These are phyloP conservation scores for Aechmea fasciata DNA, from an alignment of 176 grass and related monocot genomes.

Conservation along the genomic window DNA sequence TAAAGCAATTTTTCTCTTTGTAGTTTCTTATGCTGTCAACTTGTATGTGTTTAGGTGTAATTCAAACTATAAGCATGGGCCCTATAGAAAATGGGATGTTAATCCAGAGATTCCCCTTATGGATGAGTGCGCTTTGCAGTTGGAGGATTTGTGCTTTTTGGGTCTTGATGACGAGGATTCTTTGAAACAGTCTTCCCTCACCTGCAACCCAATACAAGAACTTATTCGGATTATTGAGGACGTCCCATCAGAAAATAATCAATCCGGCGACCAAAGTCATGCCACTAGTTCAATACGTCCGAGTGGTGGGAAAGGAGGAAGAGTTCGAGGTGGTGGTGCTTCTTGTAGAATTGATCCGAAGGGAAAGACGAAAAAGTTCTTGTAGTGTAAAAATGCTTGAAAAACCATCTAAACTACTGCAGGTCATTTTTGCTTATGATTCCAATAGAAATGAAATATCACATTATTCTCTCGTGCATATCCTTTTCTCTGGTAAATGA, in stretches of 20 bases:
- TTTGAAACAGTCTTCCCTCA: constrained; percentile 20
- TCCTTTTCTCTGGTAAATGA: neutral
- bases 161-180: constrained; percentile 21
- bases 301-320: constrained; percentile 15
- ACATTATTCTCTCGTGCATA: neutral
- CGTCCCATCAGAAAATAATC: constrained; percentile 15
- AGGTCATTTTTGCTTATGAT: neutral
- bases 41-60: constrained; percentile 10
- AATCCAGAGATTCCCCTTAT: constrained; percentile 15
- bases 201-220: constrained; percentile 20
- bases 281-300: neutral
- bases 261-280: constrained; percentile 16
- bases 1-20: neutral
- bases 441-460: neutral
- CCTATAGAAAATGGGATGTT: constrained; percentile 24
- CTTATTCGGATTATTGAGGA: constrained; percentile 26
- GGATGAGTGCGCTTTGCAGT: constrained; percentile 19
- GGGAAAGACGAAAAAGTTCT: constrained; percentile 24
- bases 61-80: constrained; percentile 21
- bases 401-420: neutral
- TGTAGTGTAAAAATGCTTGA: neutral
- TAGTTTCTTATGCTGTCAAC: neutral
- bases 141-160: constrained; percentile 22
- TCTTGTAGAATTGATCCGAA: constrained; percentile 15
- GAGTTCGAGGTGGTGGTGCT: constrained; percentile 4